Percentiles rank a stretch among this genome's conserved stretches.
These are phyloP conservation scores for Suhomyces wounanorum DNA, from an alignment of 1,139 yeast species.

Conservation along the genomic window DNA sequence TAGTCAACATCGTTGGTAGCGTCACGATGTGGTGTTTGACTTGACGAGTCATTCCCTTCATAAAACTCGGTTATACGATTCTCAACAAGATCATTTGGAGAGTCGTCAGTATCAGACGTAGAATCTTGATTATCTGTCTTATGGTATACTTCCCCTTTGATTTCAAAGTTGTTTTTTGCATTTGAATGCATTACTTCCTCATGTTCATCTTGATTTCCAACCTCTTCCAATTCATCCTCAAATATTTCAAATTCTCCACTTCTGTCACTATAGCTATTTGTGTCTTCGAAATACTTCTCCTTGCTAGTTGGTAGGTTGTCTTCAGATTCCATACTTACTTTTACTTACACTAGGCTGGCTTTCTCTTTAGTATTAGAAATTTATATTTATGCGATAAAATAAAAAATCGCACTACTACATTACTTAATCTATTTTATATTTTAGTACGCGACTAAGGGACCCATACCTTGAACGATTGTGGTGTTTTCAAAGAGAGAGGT, in stretches of 20 bases:
- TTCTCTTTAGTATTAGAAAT: neutral
- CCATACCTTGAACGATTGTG: constrained; percentile 89
- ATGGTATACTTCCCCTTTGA: neutral
- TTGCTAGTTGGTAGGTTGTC: neutral
- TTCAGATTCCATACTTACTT: constrained; percentile 2
- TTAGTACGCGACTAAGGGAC: constrained; percentile 41
- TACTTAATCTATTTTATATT: constrained; percentile 9
- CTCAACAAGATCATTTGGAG: neutral
- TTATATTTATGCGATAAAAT: neutral
- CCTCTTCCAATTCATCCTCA: constrained; percentile 8
- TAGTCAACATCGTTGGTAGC: neutral
- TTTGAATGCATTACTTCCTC: neutral
- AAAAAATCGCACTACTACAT: constrained; percentile 2
- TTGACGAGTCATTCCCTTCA: neutral
- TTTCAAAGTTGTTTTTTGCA: neutral
- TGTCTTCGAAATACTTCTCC: neutral
- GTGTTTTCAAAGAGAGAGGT: constrained; percentile 80
- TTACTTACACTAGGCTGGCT: neutral
- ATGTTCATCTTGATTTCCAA: constrained; percentile 13
- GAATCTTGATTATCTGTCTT: neutral
- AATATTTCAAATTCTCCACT: constrained; percentile 9
- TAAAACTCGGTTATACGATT: neutral
- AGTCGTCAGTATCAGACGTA: neutral
- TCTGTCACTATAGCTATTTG: neutral
- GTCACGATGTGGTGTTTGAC: neutral